Evolutionary conservation across 192 early-diverging fungal genomes (phyloP).

Genomic region (Lobulomyces angularis): DNA sequence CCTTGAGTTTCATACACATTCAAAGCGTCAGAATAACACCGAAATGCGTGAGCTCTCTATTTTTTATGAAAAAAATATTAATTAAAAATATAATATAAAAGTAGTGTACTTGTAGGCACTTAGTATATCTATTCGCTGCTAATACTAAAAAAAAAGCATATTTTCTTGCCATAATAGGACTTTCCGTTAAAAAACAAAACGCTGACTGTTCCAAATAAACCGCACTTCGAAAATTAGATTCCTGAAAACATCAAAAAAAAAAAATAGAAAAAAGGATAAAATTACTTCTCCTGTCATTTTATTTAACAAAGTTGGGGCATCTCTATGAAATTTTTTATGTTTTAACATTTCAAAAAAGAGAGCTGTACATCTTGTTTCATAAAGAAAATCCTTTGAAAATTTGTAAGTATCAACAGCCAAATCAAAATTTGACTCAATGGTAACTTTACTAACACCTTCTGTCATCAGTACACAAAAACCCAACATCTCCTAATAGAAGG

Average conservation of each 20-base stretch:
- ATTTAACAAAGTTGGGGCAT: slow-evolving; percentile 44
- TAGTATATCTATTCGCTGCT: slow-evolving; percentile 70
- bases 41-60: slow-evolving; percentile 62
- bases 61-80: no score
- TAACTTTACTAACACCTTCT: slow-evolving; percentile 15
- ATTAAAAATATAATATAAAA: no score
- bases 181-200: slow-evolving; percentile 52
- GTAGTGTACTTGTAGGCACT: slow-evolving; percentile 52
- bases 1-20: slow-evolving; percentile 39
- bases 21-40: slow-evolving; percentile 59
- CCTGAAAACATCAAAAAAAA: slow-evolving; percentile 22
- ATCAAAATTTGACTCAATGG: slow-evolving; percentile 15
- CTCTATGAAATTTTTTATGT: slow-evolving; percentile 49
- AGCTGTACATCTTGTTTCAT: slow-evolving; percentile 60
- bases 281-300: slow-evolving; percentile 61
- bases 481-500: no score
- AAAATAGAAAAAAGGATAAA: neutral
- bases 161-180: slow-evolving; percentile 65
- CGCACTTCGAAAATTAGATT: slow-evolving; percentile 62
- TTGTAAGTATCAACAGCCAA: slow-evolving; percentile 57
- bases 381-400: slow-evolving; percentile 38
- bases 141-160: slow-evolving; percentile 83
- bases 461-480: slow-evolving; percentile 67
- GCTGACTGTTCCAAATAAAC: slow-evolving; percentile 86
- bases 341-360: slow-evolving; percentile 75